Evolutionary conservation across 2,329 filamentous ascomycete species (phyloP), one percentile per base, ranked within the genome.

Genomic region (Tolypocladium ophioglossoides): DNA sequence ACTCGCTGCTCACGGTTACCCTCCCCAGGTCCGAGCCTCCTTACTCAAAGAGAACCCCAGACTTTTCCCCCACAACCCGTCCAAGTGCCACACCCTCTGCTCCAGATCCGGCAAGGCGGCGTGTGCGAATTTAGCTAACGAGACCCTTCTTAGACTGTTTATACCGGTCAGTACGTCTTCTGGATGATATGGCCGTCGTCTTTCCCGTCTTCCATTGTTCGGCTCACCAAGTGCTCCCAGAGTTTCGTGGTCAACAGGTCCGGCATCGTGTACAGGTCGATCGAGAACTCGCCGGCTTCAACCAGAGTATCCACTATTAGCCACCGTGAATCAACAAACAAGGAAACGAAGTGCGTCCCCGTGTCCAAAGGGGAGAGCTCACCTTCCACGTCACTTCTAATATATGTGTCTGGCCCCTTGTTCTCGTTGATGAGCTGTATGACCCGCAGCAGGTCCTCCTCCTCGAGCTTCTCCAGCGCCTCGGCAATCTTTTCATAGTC

Each of bases 391-490:
- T 99, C 95, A 64, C 96, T 97, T 75, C 95, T 91, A 51, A 92
- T 95, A 73, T 96, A 97, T 1, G 92, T 96, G 59, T 96, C 91
- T 7, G 89, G 83, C 1, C 83, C 85, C 78, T 97, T 97, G 74
- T 96, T 89, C 73, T 99, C 94, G 70, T 97, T 94, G 58, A 99
- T 92, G 82, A 99, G 86, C 74, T 97, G 92, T 57, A 99, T 95
- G 27, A 97, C 90, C 62, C 94, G 89, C 57, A 99, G 78, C 44
- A 99, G 76, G 65, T 97, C 92, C 61, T 99, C 94, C 75, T 99
- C 94, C 59, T 83, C 82, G 30, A 99, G 83, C 75, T 89, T 91
- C 68, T 92, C 85, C 55, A 99, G 77, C 0, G 87, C 91, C 56
- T 97, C 91, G 35, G 92, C 94, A 63, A 99, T 83, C 78, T 96